A percentile compares a stretch with the other conserved stretches of the same genome.
Conservation (phyloP, 768 basidiomycete species). For the Hygrophorus pudorinus region DNA sequence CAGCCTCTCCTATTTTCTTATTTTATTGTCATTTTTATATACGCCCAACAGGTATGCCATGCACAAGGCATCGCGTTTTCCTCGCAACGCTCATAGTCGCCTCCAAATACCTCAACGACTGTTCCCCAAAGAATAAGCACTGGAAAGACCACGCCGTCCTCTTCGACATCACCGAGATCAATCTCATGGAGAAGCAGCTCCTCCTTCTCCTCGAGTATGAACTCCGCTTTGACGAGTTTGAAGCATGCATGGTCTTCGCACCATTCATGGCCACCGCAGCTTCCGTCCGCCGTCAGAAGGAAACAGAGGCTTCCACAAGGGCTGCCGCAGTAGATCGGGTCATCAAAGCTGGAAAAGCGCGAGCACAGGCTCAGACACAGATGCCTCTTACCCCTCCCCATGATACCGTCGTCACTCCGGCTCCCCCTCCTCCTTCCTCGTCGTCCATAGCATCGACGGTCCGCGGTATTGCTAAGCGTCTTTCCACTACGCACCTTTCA, state of each 20-base stretch:
- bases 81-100: slow-evolving; percentile 92
- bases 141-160: slow-evolving; percentile 74
- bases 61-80: slow-evolving; percentile 93
- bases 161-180: slow-evolving; percentile 75
- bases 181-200: slow-evolving; percentile 96
- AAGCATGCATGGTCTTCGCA: slow-evolving; percentile 61
- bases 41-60: slow-evolving; percentile 57
- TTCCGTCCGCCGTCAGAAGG: slow-evolving; percentile 6
- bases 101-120: slow-evolving; percentile 95
- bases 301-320: slow-evolving; percentile 28
- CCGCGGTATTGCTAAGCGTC: slow-evolving; percentile 47
- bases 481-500: slow-evolving; percentile 36
- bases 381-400: slow-evolving; percentile 29
- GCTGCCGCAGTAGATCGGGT: slow-evolving; percentile 46
- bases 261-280: slow-evolving; percentile 49
- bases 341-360: slow-evolving; percentile 40
- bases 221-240: slow-evolving; percentile 79
- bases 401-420: slow-evolving; percentile 10
- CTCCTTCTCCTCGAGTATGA: slow-evolving; percentile 89
- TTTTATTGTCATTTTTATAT: slow-evolving; percentile 2
- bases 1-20: slow-evolving; percentile 15
- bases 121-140: slow-evolving; percentile 91
- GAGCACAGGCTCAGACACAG: slow-evolving; percentile 33
- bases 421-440: slow-evolving; percentile 25
- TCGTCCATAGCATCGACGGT: slow-evolving; percentile 41